These are phyloP conservation scores for Solanum hybrid DNA, from an alignment of 305 asterid species.

Conservation along the genomic window DNA sequence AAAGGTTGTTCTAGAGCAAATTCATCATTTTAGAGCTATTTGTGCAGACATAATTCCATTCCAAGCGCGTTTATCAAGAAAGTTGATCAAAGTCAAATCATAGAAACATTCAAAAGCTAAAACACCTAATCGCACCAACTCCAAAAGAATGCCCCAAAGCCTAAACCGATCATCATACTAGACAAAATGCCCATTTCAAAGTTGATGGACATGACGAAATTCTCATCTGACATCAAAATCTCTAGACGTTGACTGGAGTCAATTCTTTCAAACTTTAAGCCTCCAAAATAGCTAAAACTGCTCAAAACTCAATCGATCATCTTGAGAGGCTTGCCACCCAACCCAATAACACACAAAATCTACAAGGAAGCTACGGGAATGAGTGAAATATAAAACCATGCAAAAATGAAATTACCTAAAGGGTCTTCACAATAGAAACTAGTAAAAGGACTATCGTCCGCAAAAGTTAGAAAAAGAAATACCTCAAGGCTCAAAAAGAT, in stretches of 20 bases:
- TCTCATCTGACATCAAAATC: not conserved
- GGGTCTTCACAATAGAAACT: not conserved
- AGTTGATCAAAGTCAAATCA: no score
- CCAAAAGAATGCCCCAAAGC: not conserved
- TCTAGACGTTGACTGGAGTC: not conserved
- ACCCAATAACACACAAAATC: not conserved
- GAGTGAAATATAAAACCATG: not conserved
- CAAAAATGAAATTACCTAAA: not conserved
- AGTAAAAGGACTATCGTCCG: not conserved
- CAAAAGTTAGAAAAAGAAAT: not conserved
- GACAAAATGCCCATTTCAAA: not conserved
- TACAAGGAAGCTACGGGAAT: not conserved
- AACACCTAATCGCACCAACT: not conserved
- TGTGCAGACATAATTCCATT: not conserved
- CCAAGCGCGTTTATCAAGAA: not conserved
- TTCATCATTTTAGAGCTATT: not conserved
- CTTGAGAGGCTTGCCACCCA: not conserved
- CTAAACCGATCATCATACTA: not conserved
- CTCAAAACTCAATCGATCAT: not conserved
- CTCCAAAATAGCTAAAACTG: not conserved
- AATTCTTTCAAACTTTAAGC: not conserved
- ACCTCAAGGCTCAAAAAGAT: not conserved
- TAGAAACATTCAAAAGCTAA: not conserved
- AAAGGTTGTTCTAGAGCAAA: not conserved
- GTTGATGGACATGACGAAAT: not conserved